Conservation (phyloP, 306 rosid species). For the Quercus agrifolia region DNA sequence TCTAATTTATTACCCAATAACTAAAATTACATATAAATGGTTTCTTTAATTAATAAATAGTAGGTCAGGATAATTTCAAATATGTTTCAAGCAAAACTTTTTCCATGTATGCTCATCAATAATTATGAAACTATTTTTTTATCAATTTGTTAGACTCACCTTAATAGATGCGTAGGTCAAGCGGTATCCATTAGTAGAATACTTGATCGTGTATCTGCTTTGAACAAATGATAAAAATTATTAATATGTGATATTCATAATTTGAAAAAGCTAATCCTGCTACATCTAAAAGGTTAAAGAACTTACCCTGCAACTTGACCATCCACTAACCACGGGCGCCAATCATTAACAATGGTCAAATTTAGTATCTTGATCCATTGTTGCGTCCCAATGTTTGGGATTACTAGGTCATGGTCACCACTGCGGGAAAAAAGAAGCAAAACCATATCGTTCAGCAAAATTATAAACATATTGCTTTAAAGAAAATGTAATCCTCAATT, state of each 20-base stretch:
- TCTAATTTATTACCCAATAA: too few relatives aligned
- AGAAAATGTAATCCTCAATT: background rate
- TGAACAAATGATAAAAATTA: background rate
- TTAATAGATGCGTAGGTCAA: slow-evolving; percentile 21
- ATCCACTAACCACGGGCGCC: slow-evolving; percentile 28
- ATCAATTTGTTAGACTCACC: background rate
- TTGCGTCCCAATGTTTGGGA: slow-evolving; percentile 22
- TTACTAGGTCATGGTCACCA: slow-evolving; percentile 25
- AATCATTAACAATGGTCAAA: slow-evolving; percentile 21
- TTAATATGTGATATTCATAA: background rate
- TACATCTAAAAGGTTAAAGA: background rate
- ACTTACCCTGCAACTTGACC: slow-evolving; percentile 31
- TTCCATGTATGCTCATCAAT: too few relatives aligned
- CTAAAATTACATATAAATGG: too few relatives aligned
- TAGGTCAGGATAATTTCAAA: too few relatives aligned
- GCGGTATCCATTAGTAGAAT: slow-evolving; percentile 16
- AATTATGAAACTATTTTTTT: background rate
- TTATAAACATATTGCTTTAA: background rate
- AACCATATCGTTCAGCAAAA: background rate
- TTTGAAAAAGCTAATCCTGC: background rate
- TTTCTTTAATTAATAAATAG: too few relatives aligned
- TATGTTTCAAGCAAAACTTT: too few relatives aligned
- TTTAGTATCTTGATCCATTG: slow-evolving; percentile 16
- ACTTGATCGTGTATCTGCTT: slow-evolving; percentile 20
- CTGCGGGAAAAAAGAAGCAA: background rate